These are phyloP conservation scores for Saprolegnia diclina DNA, from an alignment of 352 stramenopile species.

Conservation along the genomic window DNA sequence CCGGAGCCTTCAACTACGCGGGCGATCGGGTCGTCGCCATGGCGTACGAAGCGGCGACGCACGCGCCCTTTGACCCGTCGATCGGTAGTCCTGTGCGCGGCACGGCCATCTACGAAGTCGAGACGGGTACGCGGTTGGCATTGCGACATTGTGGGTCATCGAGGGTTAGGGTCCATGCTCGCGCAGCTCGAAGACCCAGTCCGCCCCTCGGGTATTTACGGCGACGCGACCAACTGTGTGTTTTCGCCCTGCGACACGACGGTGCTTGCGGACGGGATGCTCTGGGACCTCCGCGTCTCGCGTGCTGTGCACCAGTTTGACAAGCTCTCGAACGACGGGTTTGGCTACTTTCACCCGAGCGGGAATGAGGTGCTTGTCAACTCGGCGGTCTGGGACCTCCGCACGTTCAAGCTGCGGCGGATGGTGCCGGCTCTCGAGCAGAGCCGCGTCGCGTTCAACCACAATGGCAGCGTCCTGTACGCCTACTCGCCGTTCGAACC, in stretches of 20 bases:
- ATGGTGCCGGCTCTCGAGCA: slow-evolving; percentile 85
- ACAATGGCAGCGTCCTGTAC: slow-evolving; percentile 65
- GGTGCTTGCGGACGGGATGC: slow-evolving; percentile 72
- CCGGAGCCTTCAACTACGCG: slow-evolving; percentile 70
- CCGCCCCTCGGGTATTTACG: slow-evolving; percentile 62
- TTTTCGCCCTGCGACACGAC: slow-evolving; percentile 66
- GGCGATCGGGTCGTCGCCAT: slow-evolving; percentile 67
- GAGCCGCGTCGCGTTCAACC: slow-evolving; percentile 70
- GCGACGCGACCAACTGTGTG: slow-evolving; percentile 69
- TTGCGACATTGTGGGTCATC: neutral
- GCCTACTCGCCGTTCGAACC: slow-evolving; percentile 60
- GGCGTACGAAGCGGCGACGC: slow-evolving; percentile 5
- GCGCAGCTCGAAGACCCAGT: slow-evolving; percentile 56
- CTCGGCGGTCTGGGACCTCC: slow-evolving; percentile 84
- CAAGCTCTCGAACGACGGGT: slow-evolving; percentile 78
- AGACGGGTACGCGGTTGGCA: neutral
- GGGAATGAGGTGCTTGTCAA: slow-evolving; percentile 88
- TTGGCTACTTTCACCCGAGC: slow-evolving; percentile 80
- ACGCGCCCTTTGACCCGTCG: neutral
- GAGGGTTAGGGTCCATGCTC: slow-evolving; percentile 35
- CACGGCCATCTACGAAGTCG: slow-evolving; percentile 23
- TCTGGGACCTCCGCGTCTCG: slow-evolving; percentile 71
- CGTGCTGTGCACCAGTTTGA: slow-evolving; percentile 85
- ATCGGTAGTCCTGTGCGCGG: neutral
- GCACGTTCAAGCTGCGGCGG: slow-evolving; percentile 75